These are phyloP conservation scores for Colletotrichum echinochloae DNA, from an alignment of 2,329 filamentous ascomycete species.

Conservation along the genomic window DNA sequence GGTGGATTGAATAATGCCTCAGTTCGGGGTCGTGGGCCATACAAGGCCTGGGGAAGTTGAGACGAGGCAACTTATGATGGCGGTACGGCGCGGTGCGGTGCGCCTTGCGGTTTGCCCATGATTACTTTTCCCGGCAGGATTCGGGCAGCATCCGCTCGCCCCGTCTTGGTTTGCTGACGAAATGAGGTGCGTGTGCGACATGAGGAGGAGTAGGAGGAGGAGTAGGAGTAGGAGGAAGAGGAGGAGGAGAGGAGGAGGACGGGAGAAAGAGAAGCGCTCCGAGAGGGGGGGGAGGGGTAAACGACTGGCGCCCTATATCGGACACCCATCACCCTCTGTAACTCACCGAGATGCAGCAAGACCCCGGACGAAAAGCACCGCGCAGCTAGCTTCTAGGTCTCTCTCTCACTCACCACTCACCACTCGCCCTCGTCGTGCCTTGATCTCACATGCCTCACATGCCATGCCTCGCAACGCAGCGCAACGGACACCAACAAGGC, in stretches of 20 bases:
- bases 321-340: slow-evolving; percentile 14
- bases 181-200: background rate
- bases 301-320: slow-evolving; percentile 14
- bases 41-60: background rate
- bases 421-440: slow-evolving; percentile 11
- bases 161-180: slow-evolving; percentile 3
- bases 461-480: slow-evolving; percentile 2
- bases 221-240: background rate
- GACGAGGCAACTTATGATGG: slow-evolving; percentile 23
- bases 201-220: background rate
- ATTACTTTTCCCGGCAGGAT: background rate
- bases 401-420: background rate
- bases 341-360: slow-evolving; percentile 30
- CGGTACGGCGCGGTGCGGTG: too few species aligned
- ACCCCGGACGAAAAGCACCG: slow-evolving; percentile 25
- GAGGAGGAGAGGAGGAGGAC: background rate
- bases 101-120: slow-evolving; percentile 34
- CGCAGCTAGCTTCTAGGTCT: background rate
- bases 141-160: slow-evolving; percentile 11
- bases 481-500: background rate
- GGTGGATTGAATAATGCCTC: slow-evolving; percentile 32
- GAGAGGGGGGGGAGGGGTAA: background rate
- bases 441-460: slow-evolving; percentile 13
- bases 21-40: slow-evolving; percentile 5
- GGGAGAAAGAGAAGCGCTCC: background rate